Percentiles rank a stretch among this genome's conserved stretches.
phyloP scores from a whole-genome alignment of 306 rosid species.

The Clitoria ternatea region DNA sequence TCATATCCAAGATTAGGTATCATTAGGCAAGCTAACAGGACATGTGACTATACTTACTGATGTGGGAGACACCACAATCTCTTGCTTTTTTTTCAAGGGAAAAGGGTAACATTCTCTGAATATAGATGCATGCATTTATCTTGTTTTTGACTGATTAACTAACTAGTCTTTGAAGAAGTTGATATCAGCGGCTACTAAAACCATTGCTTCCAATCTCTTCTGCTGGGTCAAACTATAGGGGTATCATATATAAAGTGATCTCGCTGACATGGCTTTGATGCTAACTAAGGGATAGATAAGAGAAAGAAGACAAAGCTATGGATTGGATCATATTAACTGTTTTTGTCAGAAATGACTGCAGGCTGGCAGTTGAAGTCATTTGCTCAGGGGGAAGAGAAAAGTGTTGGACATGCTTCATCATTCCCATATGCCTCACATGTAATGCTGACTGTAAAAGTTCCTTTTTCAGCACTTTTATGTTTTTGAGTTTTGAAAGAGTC shows the following conservation, averaged over 20 bases:
- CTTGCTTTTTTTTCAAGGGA: not conserved
- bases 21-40: not conserved
- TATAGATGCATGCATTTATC: not conserved
- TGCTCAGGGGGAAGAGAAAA: not conserved
- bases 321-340: no score
- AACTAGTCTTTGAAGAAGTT: not conserved
- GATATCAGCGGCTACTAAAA: not conserved
- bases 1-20: not conserved
- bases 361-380: not conserved
- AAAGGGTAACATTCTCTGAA: not conserved
- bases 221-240: not conserved
- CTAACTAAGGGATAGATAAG: not conserved
- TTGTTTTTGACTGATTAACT: not conserved
- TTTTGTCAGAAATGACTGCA: not conserved
- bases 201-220: not conserved
- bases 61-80: conserved; percentile 1
- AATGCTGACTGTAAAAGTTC: not conserved
- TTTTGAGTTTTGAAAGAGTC: not conserved
- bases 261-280: not conserved
- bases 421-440: not conserved
- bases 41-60: not conserved
- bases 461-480: not conserved
- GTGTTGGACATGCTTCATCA: not conserved
- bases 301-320: not conserved
- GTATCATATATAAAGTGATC: not conserved